phyloP scores from a whole-genome alignment of 2,329 filamentous ascomycete species.

The Beauveria brongniartii region DNA sequence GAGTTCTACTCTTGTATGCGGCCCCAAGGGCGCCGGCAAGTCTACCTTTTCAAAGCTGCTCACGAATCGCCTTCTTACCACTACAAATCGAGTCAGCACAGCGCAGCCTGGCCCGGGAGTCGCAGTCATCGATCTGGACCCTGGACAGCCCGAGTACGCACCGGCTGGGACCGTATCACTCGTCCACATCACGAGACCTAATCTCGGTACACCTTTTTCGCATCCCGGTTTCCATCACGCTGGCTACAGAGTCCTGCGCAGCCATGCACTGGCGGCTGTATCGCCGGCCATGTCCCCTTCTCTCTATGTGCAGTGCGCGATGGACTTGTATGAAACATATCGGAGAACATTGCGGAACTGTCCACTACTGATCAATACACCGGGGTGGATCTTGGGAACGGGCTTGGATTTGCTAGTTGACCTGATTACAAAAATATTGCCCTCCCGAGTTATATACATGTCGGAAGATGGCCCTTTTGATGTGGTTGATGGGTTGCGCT shows the following conservation, averaged over 20 bases:
- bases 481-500: conserved; percentile 44
- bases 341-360: conserved; percentile 33
- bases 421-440: conserved; percentile 44
- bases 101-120: conserved; percentile 25
- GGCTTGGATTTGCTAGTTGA: conserved; percentile 57
- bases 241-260: conserved; percentile 38
- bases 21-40: conserved; percentile 66
- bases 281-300: conserved; percentile 59
- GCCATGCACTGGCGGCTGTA: conserved; percentile 58
- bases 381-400: conserved; percentile 65
- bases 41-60: conserved; percentile 65
- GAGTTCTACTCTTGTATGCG: conserved; percentile 51
- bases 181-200: conserved; percentile 48
- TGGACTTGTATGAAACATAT: conserved; percentile 55
- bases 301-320: conserved; percentile 56
- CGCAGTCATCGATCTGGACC: conserved; percentile 66
- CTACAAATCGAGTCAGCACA: conserved; percentile 20
- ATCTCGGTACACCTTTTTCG: conserved; percentile 60
- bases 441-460: conserved; percentile 61
- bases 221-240: conserved; percentile 37
- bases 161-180: conserved; percentile 64
- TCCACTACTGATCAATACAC: conserved; percentile 64
- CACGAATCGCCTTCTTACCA: conserved; percentile 57
- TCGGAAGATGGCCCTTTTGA: conserved; percentile 54
- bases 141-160: conserved; percentile 68